Conservation (phyloP, 164 flowering plant genomes). For the Macadamia integrifolia region DNA sequence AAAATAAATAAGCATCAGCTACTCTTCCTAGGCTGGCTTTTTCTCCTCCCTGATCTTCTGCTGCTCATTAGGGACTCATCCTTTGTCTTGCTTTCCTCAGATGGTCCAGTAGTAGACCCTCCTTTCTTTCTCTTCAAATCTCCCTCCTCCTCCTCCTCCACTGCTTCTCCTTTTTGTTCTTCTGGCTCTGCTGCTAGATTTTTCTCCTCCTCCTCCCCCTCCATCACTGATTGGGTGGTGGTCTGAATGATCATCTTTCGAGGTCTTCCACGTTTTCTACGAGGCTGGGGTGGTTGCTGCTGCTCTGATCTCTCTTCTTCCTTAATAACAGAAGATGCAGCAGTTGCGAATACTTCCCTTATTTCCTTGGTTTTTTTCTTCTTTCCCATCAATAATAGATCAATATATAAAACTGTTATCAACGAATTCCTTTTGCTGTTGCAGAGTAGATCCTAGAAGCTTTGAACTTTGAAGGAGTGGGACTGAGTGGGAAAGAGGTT, state of each 20-base stretch:
- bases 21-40: slow-evolving; percentile 1
- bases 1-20: not conserved
- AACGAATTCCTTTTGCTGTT: too few relatives aligned
- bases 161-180: not conserved
- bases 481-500: too few relatives aligned
- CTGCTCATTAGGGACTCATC: not conserved
- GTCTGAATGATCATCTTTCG: not conserved
- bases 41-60: not conserved
- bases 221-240: not conserved
- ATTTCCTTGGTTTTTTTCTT: not conserved
- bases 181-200: not conserved
- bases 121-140: not conserved
- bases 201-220: not conserved
- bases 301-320: not conserved
- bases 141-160: not conserved
- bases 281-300: not conserved
- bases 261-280: not conserved
- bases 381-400: not conserved
- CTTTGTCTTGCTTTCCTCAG: not conserved
- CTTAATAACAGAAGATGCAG: not conserved
- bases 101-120: not conserved
- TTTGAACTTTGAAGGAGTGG: too few relatives aligned
- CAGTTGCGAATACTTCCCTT: not conserved
- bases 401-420: too few relatives aligned
- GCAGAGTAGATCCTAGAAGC: too few relatives aligned